Conservation (phyloP, 352 stramenopile species). For the Phytopythium sindhum region DNA sequence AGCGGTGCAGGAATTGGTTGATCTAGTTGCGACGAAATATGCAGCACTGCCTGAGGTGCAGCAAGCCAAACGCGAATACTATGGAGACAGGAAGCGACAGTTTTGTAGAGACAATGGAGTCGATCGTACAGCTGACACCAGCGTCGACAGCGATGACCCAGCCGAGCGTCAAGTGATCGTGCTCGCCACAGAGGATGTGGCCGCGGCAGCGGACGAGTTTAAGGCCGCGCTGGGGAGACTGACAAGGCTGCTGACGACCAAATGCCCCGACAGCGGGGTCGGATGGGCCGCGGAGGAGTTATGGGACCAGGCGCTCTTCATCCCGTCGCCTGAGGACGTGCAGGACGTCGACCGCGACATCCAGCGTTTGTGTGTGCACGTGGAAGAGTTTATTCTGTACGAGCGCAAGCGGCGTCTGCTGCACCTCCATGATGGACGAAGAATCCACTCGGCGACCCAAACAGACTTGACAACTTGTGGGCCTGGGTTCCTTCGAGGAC, state of each 20-base stretch:
- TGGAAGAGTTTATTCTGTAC: constrained; percentile 30
- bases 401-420: background rate
- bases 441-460: constrained; percentile 14
- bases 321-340: constrained; percentile 44
- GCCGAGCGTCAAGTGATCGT: constrained; percentile 19
- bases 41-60: constrained; percentile 13
- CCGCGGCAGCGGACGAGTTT: constrained; percentile 26
- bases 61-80: constrained; percentile 1
- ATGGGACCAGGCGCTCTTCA: constrained; percentile 62
- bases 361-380: constrained; percentile 23
- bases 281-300: constrained; percentile 47
- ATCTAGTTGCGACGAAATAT: constrained; percentile 27
- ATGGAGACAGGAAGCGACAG: background rate
- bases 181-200: constrained; percentile 20
- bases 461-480: constrained; percentile 33
- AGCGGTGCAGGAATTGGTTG: constrained; percentile 20
- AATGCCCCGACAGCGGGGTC: constrained; percentile 41
- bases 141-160: background rate
- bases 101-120: background rate
- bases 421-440: background rate
- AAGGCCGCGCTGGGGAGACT: constrained; percentile 26
- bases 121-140: background rate
- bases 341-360: constrained; percentile 43
- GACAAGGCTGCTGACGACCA: constrained; percentile 25
- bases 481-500: constrained; percentile 1